Base-by-base conservation (phyloP, 345 rosid species). In the Erodium maritimum region DNA sequence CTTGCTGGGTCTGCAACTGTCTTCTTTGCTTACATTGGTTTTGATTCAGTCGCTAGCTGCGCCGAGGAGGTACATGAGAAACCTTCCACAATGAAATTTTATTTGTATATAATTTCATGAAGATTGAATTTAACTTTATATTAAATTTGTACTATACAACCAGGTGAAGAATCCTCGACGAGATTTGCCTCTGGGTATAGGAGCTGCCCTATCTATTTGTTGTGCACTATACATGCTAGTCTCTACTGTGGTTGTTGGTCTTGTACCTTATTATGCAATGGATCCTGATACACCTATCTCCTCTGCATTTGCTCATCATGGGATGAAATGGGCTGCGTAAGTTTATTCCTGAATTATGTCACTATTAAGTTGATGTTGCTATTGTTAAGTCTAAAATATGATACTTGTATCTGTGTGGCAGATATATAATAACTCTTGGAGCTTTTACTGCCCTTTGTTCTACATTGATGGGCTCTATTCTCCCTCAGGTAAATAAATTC, bases 211-310 rank as follows among this genome's bases (percentile, higher is more conserved):
- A 34, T 85, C 87, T 17, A 77, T 89, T 57, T 93, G 99, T 65
- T 93, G 99, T 71, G 57, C 84, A 16, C 67, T 93, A 56, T 93
- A 93, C 79, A 93, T 93, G 99, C 76, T 89, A 78, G 94, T 93
- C 19, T 93, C 99, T 19, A 54, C 77, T 57, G 95, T 93, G 12
- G 71, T 93, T 71, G 99, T 93, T 63, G 99, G 99, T 65, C 75
- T 93, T 68, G 87, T 89, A 48, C 99, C 99, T 55, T 93, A 93
- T 70, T 85, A 84, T 74, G 83, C 79, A 19, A 81, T 93, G 95
- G 90, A 93, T 74, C 99, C 96, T 6, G 99, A 93, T 73, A 93
- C 99, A 45, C 99, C 99, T 5, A 93, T 93, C 57, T 93, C 99
- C 33, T 80, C 99, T 53, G 99, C 99, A 65, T 93, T 93, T 70